Evolutionary conservation across 2,329 filamentous ascomycete genomes (phyloP).

Genomic region (Orbilia ellipsospora): DNA sequence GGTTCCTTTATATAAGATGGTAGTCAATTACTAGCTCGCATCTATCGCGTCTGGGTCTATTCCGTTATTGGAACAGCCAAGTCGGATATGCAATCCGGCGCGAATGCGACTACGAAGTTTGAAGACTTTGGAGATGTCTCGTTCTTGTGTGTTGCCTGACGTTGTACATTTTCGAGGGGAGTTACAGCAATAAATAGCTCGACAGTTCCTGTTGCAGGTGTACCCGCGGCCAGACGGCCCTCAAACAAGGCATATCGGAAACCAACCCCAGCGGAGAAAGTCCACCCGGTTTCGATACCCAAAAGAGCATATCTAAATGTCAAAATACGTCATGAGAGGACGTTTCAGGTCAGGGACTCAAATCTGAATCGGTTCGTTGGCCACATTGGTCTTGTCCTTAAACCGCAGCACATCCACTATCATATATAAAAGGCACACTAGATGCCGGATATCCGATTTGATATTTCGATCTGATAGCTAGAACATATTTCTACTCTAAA

Average conservation of each 20-base stretch:
- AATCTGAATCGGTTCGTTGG: conserved; percentile 4
- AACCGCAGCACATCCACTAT: no score
- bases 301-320: conserved; percentile 21
- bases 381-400: no score
- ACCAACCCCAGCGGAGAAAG: conserved; percentile 26
- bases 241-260: conserved; percentile 25
- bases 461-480: neutral
- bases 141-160: conserved; percentile 32
- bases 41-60: no score
- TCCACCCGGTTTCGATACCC: conserved; percentile 13
- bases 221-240: conserved; percentile 27
- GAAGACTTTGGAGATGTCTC: conserved; percentile 3
- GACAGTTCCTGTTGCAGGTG: conserved; percentile 19
- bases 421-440: neutral
- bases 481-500: no score
- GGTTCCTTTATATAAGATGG: conserved; percentile 28
- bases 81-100: conserved; percentile 30
- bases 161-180: conserved; percentile 14
- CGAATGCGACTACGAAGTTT: conserved; percentile 4
- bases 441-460: conserved; percentile 35
- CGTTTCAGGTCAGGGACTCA: conserved; percentile 28
- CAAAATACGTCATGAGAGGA: conserved; percentile 28
- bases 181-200: conserved; percentile 8
- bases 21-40: no score
- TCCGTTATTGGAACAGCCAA: no score